Percentiles rank a stretch among this genome's conserved stretches.
Evolutionary conservation across 495 filamentous ascomycete genomes (phyloP).

Genomic region (Glonium stellatum): DNA sequence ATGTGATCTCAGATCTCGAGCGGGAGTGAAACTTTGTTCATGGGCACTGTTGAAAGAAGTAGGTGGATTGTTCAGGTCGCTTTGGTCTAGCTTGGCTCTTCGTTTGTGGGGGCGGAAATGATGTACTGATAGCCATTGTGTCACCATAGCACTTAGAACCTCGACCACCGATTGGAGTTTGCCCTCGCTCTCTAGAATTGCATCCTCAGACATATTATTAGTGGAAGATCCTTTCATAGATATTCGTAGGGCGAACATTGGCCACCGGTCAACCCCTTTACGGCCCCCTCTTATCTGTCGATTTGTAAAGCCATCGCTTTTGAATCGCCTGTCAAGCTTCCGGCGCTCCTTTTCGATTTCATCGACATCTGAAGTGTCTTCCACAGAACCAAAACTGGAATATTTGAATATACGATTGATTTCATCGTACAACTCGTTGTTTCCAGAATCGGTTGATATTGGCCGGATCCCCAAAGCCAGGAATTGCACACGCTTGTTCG

Average conservation of each 20-base stretch:
- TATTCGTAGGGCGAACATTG: constrained; percentile 86
- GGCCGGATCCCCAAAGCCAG: constrained; percentile 59
- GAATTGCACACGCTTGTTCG: constrained; percentile 69
- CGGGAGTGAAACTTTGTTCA: not conserved
- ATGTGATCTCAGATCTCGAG: not conserved
- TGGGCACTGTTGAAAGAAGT: not conserved
- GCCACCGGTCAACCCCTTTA: constrained; percentile 74
- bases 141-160: constrained; percentile 30
- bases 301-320: constrained; percentile 46
- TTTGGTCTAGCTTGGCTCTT: not conserved
- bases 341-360: constrained; percentile 34
- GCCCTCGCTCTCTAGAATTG: constrained; percentile 39
- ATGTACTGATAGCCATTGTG: constrained; percentile 35
- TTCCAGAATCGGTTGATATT: constrained; percentile 41
- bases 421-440: constrained; percentile 68
- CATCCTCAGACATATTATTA: constrained; percentile 19
- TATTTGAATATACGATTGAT: constrained; percentile 69
- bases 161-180: constrained; percentile 39
- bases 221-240: constrained; percentile 32
- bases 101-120: constrained; percentile 33
- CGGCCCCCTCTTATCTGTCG: constrained; percentile 50
- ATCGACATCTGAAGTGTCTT: constrained; percentile 39
- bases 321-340: constrained; percentile 39
- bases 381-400: constrained; percentile 69
- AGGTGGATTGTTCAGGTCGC: not conserved